Percentiles rank a stretch among this genome's conserved stretches.
These are phyloP conservation scores for Cladosporium sp. DNA, from an alignment of 2,329 filamentous ascomycete species.

Conservation along the genomic window DNA sequence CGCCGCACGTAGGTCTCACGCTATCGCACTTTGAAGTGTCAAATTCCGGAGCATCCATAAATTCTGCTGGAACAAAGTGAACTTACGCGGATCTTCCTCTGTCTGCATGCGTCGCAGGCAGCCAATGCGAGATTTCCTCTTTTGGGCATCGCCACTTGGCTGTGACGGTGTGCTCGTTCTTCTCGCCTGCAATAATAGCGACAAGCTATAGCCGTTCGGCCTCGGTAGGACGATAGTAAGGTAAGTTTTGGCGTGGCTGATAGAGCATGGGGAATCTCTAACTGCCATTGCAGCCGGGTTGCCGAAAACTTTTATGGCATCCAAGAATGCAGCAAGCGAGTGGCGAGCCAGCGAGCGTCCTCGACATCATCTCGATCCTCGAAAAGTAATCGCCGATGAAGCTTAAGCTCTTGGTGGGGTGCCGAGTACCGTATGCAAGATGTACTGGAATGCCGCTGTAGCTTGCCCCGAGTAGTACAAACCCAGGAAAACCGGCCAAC, in stretches of 20 bases:
- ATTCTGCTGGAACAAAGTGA: not conserved
- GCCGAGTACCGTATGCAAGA: not conserved
- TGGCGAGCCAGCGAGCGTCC: not conserved
- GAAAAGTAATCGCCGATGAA: not conserved
- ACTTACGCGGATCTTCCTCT: slow-evolving; percentile 4
- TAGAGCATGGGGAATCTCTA: not conserved
- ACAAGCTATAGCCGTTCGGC: not conserved
- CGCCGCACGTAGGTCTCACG: slow-evolving; percentile 1
- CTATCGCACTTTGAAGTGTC: not conserved
- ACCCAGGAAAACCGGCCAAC: not conserved
- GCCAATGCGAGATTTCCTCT: not conserved
- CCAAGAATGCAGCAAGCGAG: not conserved
- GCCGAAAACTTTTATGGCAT: not conserved
- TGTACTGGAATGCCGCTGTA: not conserved
- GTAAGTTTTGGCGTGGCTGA: not conserved
- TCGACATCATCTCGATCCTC: not conserved
- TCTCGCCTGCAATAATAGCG: not conserved
- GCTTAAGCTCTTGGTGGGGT: not conserved
- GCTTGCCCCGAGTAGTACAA: not conserved
- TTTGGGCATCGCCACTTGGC: slow-evolving; percentile 1
- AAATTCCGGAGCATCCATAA: not conserved
- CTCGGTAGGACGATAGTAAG: not conserved
- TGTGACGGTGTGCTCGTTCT: too few relatives aligned
- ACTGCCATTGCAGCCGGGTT: not conserved
- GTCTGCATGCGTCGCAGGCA: slow-evolving; percentile 6